Evolutionary conservation across 2,329 filamentous ascomycete genomes (phyloP).

Genomic region (Zasmidium cellare): DNA sequence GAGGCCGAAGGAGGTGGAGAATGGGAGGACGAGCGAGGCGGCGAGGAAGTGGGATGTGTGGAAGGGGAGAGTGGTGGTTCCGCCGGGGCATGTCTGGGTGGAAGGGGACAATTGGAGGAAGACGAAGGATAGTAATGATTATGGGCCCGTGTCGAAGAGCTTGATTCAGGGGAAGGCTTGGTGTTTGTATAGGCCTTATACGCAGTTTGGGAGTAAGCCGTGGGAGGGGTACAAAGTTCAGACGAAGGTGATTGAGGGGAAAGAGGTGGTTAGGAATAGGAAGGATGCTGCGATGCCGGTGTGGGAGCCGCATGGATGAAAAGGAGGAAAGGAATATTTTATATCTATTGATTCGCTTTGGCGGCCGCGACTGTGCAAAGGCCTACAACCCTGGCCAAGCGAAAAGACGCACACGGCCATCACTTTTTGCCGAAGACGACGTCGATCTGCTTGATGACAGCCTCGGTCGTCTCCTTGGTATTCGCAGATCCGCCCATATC

Average conservation of each 20-base stretch:
- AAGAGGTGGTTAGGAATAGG: constrained; percentile 31
- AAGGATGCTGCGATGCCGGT: constrained; percentile 6
- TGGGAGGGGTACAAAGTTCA: constrained; percentile 54
- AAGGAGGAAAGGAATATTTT: not conserved
- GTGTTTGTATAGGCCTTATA: constrained; percentile 69
- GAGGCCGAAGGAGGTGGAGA: constrained; percentile 34
- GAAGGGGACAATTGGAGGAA: constrained; percentile 80
- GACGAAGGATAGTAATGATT: constrained; percentile 83
- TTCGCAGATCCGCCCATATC: constrained; percentile 61
- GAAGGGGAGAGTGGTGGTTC: constrained; percentile 59
- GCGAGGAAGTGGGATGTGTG: constrained; percentile 30
- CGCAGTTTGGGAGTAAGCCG: constrained; percentile 54
- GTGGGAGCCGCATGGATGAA: constrained; percentile 15
- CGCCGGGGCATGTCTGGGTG: constrained; percentile 87
- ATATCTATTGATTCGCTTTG: constrained; percentile 2
- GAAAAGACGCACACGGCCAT: not conserved
- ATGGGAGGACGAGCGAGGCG: constrained; percentile 34
- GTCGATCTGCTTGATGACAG: constrained; percentile 55
- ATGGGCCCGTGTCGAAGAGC: constrained; percentile 69
- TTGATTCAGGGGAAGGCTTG: constrained; percentile 75
- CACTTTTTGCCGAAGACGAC: constrained; percentile 37
- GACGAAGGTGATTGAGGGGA: constrained; percentile 38
- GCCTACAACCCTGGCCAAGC: not conserved
- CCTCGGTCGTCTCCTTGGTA: constrained; percentile 61
- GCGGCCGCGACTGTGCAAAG: too few species aligned